Evolutionary conservation across 768 basidiomycete species (phyloP).

Genomic region (Lentinula lateritia): DNA sequence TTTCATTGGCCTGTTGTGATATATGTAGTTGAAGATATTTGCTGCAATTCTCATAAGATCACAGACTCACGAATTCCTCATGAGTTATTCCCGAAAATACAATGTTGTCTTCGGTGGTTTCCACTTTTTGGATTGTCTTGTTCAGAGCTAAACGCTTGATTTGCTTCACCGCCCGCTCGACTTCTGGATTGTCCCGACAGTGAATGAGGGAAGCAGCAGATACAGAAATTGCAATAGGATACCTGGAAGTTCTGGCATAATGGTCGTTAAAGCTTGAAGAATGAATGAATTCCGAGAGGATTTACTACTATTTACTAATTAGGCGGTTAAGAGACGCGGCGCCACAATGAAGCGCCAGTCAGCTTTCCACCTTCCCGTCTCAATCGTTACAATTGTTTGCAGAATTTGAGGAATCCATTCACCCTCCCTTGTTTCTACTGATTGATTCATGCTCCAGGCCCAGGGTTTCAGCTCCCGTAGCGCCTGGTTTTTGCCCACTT

Average conservation of each 20-base stretch:
- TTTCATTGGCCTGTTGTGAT: conserved; percentile 42
- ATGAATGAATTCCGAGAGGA: too few relatives aligned
- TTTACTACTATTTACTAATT: too few relatives aligned
- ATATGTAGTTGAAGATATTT: neutral
- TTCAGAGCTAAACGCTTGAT: conserved; percentile 46
- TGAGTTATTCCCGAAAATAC: conserved; percentile 57
- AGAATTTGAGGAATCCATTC: too few relatives aligned
- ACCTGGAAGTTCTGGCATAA: conserved; percentile 58
- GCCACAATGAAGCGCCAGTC: too few relatives aligned
- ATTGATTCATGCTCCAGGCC: too few relatives aligned
- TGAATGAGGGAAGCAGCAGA: neutral
- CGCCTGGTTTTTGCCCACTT: too few relatives aligned
- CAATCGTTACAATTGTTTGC: too few relatives aligned
- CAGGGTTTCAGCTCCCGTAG: too few relatives aligned
- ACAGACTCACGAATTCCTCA: conserved; percentile 52
- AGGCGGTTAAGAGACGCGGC: too few relatives aligned
- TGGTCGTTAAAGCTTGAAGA: neutral
- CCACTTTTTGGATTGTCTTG: conserved; percentile 49
- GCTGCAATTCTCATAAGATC: neutral
- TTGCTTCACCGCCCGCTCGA: conserved; percentile 59
- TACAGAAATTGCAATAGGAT: neutral
- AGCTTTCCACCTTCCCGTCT: too few relatives aligned
- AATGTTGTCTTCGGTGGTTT: conserved; percentile 53
- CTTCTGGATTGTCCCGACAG: conserved; percentile 38
- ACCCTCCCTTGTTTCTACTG: too few relatives aligned